A percentile compares a stretch with the other conserved stretches of the same genome.
Evolutionary conservation across 805 yeast species (phyloP).

Genomic region (Yarrowia bubula): DNA sequence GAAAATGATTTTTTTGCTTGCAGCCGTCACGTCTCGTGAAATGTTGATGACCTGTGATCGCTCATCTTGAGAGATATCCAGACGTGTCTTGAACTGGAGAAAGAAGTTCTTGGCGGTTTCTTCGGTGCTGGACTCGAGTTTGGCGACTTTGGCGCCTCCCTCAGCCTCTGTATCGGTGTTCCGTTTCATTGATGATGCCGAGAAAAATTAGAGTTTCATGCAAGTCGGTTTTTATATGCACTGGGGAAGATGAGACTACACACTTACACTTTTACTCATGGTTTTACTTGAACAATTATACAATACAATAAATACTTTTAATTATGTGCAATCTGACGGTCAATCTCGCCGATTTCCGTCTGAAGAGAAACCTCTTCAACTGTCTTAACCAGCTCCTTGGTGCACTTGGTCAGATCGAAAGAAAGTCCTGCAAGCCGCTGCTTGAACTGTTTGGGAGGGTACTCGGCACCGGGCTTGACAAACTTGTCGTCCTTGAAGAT

Average conservation of each 20-base stretch:
- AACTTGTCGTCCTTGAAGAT: constrained; percentile 50
- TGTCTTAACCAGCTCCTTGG: constrained; percentile 91
- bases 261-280: too few species aligned
- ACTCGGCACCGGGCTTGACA: constrained; percentile 42
- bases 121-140: neutral
- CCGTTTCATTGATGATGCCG: constrained; percentile 1
- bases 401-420: constrained; percentile 93
- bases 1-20: constrained; percentile 42
- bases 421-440: constrained; percentile 95
- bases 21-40: constrained; percentile 43
- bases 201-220: neutral
- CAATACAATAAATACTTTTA: constrained; percentile 21
- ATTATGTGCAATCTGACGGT: constrained; percentile 46
- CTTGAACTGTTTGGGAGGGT: constrained; percentile 84
- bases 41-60: constrained; percentile 42
- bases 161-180: neutral
- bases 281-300: too few species aligned
- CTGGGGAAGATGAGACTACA: neutral
- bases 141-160: neutral
- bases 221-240: neutral
- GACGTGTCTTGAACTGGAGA: constrained; percentile 4
- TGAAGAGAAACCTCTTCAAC: constrained; percentile 91
- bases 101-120: constrained; percentile 16
- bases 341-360: constrained; percentile 79
- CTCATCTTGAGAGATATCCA: constrained; percentile 39